These are phyloP conservation scores for Cryptococcus hybrid DNA, from an alignment of 1,284 basidiomycete species.

Conservation along the genomic window DNA sequence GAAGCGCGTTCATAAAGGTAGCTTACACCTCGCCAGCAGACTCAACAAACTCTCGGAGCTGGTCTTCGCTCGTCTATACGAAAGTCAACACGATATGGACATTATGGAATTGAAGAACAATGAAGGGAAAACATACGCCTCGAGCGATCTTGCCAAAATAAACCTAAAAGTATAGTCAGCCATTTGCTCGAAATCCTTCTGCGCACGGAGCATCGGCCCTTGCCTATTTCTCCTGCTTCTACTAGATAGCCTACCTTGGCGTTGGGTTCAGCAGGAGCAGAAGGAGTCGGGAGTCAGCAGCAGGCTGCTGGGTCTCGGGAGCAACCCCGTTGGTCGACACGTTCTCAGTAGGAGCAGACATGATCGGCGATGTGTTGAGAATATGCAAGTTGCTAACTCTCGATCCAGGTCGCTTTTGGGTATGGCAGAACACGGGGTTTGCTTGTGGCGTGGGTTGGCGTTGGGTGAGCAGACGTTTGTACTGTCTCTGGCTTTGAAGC, in stretches of 20 bases:
- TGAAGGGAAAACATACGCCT: conserved; percentile 18
- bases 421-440: conserved; percentile 3
- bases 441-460: not conserved
- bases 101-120: not conserved
- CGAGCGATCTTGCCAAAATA: conserved; percentile 49
- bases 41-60: conserved; percentile 38
- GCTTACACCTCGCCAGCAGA: conserved; percentile 46
- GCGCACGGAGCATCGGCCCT: not conserved
- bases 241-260: not conserved
- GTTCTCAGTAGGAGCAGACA: conserved; percentile 11
- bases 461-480: not conserved
- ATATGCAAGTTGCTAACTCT: not conserved
- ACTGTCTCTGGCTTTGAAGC: not conserved
- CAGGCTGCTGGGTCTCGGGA: conserved; percentile 10
- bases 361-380: conserved; percentile 2
- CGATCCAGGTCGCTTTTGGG: not conserved
- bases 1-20: not conserved
- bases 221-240: not conserved
- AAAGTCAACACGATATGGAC: not conserved
- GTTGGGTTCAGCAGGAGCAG: not conserved
- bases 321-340: conserved; percentile 8
- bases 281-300: not conserved
- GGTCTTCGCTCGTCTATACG: conserved; percentile 40
- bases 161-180: conserved; percentile 28
- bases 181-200: not conserved